Evolutionary conservation across 2,329 filamentous ascomycete species (phyloP).

Genomic region (Verticillium zaregamsianum): DNA sequence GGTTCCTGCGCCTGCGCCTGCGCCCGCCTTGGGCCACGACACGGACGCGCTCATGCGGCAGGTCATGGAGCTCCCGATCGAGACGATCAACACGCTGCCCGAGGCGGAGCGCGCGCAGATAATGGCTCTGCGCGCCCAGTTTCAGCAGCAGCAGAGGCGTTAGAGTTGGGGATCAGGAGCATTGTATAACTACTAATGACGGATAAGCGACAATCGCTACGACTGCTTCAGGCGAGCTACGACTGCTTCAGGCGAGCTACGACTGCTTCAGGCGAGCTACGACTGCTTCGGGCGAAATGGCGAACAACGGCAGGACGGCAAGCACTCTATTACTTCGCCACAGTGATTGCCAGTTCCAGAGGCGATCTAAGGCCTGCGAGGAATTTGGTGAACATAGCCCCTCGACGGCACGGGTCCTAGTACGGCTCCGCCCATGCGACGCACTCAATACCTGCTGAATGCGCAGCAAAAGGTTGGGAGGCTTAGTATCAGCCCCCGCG

Average conservation of each 20-base stretch:
- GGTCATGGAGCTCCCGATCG: conserved; percentile 74
- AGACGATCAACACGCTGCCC: conserved; percentile 74
- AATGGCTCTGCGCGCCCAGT: conserved; percentile 66
- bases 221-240: not conserved
- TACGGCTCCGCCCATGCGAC: not conserved
- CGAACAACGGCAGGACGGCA: not conserved
- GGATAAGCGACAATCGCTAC: not conserved
- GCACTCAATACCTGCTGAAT: not conserved
- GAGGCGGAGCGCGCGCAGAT: conserved; percentile 76
- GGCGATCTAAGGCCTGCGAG: not conserved
- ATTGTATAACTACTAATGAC: not conserved
- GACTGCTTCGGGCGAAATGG: not conserved
- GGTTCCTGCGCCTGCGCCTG: conserved; percentile 23
- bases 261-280: not conserved
- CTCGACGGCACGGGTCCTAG: not conserved
- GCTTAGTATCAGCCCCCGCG: not conserved
- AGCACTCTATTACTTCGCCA: not conserved
- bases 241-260: not conserved
- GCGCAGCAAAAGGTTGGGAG: not conserved
- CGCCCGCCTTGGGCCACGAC: conserved; percentile 42
- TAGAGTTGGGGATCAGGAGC: not conserved
- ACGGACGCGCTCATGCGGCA: conserved; percentile 74
- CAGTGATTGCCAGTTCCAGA: not conserved
- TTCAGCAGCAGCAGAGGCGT: conserved; percentile 35
- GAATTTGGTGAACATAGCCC: not conserved